Evolutionary conservation across 768 basidiomycete species (phyloP).

Genomic region (Tulasnella sp.): DNA sequence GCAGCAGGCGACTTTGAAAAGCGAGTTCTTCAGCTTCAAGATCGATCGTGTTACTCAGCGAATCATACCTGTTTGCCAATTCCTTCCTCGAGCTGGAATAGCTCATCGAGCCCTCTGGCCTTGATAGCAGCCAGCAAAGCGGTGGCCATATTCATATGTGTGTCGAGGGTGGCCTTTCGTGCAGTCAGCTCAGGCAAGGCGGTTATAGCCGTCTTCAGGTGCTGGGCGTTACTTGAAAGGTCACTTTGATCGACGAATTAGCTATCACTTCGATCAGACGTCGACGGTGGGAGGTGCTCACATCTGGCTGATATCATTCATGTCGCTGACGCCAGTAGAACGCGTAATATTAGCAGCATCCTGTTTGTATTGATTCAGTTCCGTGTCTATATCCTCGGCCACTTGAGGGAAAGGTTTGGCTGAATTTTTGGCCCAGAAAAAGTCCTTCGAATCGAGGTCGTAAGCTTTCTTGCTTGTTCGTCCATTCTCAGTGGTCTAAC

Average conservation of each 20-base stretch:
- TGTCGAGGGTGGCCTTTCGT: constrained; percentile 91
- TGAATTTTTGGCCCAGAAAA: constrained; percentile 97
- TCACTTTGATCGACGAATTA: constrained; percentile 48
- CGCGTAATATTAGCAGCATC: constrained; percentile 96
- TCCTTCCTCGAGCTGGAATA: constrained; percentile 95
- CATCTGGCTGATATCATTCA: constrained; percentile 93
- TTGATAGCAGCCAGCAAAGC: constrained; percentile 93
- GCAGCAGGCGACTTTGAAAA: constrained; percentile 54
- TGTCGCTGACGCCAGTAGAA: constrained; percentile 90
- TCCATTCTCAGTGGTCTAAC: constrained; percentile 41
- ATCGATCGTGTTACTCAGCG: neutral
- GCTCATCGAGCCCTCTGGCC: constrained; percentile 84
- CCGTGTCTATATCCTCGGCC: constrained; percentile 91
- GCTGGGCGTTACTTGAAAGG: constrained; percentile 83
- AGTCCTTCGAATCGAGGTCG: constrained; percentile 96
- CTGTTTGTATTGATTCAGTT: constrained; percentile 74
- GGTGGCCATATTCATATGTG: constrained; percentile 99
- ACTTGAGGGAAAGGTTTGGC: constrained; percentile 97
- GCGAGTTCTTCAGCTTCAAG: neutral
- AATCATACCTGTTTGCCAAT: constrained; percentile 67
- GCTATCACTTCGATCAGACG: neutral
- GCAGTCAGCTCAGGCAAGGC: constrained; percentile 94
- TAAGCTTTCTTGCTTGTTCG: constrained; percentile 67
- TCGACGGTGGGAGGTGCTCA: constrained; percentile 34
- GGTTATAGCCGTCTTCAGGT: constrained; percentile 95